Percentiles rank a stretch among this genome's conserved stretches.
Conservation (phyloP, 345 rosid genomes). For the Gossypium longicalyx region DNA sequence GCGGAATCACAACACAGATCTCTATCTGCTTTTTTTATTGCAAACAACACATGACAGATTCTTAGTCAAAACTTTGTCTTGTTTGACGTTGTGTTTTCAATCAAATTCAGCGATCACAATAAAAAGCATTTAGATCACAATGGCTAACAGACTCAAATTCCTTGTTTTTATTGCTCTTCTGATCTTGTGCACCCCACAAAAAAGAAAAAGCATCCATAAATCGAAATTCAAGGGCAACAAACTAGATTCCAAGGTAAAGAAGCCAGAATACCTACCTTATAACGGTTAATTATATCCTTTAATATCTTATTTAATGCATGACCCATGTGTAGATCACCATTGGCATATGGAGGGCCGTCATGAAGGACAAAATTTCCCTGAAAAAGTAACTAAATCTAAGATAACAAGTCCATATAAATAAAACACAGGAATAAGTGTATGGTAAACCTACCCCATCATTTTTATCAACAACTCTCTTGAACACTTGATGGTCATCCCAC, state of each 20-base stretch:
- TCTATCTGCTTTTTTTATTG: neutral
- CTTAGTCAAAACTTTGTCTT: neutral
- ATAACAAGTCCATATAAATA: constrained; percentile 19
- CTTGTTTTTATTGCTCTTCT: neutral
- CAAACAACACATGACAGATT: neutral
- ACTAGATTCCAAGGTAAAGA: constrained; percentile 15
- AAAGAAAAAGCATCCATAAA: neutral
- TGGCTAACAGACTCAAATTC: neutral
- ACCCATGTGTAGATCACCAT: constrained; percentile 89
- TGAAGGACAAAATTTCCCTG: constrained; percentile 89
- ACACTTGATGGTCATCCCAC: constrained; percentile 86
- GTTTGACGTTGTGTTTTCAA: neutral
- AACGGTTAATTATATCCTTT: constrained; percentile 93
- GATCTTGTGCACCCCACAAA: neutral
- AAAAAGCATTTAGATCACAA: neutral
- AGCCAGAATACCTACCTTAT: constrained; percentile 58
- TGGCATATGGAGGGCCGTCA: constrained; percentile 98
- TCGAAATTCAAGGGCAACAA: constrained; percentile 8
- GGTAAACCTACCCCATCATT: constrained; percentile 66
- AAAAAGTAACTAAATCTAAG: constrained; percentile 30
- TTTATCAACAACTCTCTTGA: constrained; percentile 63
- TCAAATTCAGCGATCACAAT: neutral
- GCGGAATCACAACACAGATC: neutral
- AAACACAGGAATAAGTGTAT: constrained; percentile 14
- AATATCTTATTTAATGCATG: constrained; percentile 95